Evolutionary conservation across 768 basidiomycete genomes (phyloP), one percentile per base, ranked within the genome.

Genomic region (Calocybe gangraenosa): DNA sequence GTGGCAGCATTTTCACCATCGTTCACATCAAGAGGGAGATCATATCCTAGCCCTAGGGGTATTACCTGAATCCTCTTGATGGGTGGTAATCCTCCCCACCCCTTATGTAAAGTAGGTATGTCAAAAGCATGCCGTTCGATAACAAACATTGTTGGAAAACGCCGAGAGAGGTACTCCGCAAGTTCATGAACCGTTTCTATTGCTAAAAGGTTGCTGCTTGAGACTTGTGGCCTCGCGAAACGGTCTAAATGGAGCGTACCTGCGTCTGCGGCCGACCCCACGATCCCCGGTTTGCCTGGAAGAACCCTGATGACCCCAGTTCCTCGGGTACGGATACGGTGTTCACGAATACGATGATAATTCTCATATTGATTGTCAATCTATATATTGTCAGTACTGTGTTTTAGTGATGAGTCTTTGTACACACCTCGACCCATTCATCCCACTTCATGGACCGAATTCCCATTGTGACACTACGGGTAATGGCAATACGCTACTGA

Each of bases 341-440:
- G 69, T n/a, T 67, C 61, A 32, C 79, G 77, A 37, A 91, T 79
- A 10, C 64, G 64, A 56, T 84, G 75, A 55, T 79, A 82, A 15
- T 58, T 53, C 10, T 65, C 57, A 55, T 78, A 84, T 44, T 76
- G 65, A 44, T 73, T 69, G 59, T 86, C 86, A 23, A 86, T 69
- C 79, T 81, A 42, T n/a, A 39, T 35, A 18, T 28, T 47, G 25
- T 41, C 21, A 19, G 5, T 32, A 9, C 23, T 38, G 11, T 13
- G n/a, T 15, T 3, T 20, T 11, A 13, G n/a, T 20, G n/a, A 42
- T 15, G 38, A 46, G 30, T n/a, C 22, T 15, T 19, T 38, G 18
- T 25, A 47, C 60, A n/a, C 49, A 80, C 81, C 66, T 87, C 82
- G 37, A 88, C 78, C 86, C 85, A 87, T 42, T 82, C 77, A 32